Conservation (phyloP, 2,329 filamentous ascomycete species). For the Claviceps maximensis region DNA sequence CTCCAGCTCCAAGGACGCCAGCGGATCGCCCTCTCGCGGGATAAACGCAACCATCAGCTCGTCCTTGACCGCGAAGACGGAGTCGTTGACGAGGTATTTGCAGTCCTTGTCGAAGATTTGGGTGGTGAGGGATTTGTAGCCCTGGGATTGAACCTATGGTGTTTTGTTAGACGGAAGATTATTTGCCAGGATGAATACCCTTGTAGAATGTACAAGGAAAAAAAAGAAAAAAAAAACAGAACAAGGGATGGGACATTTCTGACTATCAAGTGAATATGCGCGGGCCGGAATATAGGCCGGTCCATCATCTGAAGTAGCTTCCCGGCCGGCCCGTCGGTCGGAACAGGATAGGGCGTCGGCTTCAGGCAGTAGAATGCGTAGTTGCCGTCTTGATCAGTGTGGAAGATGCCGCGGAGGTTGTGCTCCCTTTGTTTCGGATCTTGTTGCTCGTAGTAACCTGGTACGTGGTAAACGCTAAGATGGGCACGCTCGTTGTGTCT, state of each 20-base stretch:
- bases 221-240: background rate
- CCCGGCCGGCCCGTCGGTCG: constrained; percentile 38
- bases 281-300: constrained; percentile 42
- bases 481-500: too few relatives aligned
- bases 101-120: constrained; percentile 63
- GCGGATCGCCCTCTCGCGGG: constrained; percentile 22
- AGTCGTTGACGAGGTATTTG: constrained; percentile 42
- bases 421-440: constrained; percentile 56
- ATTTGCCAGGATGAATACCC: too few relatives aligned
- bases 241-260: background rate
- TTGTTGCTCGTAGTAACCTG: constrained; percentile 55
- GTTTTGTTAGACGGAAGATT: background rate
- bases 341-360: constrained; percentile 42
- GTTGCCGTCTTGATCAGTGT: constrained; percentile 48
- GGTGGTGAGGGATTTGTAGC: constrained; percentile 53
- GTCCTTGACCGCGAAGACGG: constrained; percentile 42
- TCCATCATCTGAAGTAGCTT: constrained; percentile 39
- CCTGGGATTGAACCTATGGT: constrained; percentile 31
- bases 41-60: constrained; percentile 32
- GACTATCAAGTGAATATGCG: constrained; percentile 47
- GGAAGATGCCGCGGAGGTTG: constrained; percentile 62
- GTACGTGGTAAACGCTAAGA: too few relatives aligned
- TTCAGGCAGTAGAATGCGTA: constrained; percentile 50
- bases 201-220: too few relatives aligned
- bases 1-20: constrained; percentile 44